Conservation (phyloP, 345 rosid genomes). For the Eucalyptus cloeziana region DNA sequence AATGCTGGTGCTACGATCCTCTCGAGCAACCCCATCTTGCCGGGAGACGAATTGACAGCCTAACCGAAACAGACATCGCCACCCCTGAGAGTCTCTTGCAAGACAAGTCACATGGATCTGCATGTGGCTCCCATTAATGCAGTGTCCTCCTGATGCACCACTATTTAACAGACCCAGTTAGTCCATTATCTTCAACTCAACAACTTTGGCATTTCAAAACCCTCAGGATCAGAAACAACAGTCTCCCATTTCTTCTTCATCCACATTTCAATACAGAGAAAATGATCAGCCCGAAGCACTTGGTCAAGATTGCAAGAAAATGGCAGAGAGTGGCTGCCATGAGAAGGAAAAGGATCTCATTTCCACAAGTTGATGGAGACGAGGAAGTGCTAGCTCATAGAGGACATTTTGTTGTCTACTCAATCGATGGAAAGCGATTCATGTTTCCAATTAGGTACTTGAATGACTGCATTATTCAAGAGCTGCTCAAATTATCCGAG, state of each 20-base stretch:
- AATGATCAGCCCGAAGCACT: slow-evolving; percentile 14
- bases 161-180: neutral
- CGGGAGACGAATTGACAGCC: neutral
- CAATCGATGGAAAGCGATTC: neutral
- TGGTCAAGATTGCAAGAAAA: slow-evolving; percentile 18
- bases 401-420: slow-evolving; percentile 14
- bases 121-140: neutral
- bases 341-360: slow-evolving; percentile 7
- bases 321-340: slow-evolving; percentile 12
- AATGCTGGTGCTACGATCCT: neutral
- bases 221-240: neutral
- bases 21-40: neutral
- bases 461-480: neutral
- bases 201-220: neutral
- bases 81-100: neutral
- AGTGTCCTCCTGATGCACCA: neutral
- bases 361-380: neutral
- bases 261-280: neutral
- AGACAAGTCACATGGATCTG: neutral
- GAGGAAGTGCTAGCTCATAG: neutral
- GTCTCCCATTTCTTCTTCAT: neutral
- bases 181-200: neutral
- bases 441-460: slow-evolving; percentile 4
- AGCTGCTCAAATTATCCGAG: neutral
- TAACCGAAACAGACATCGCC: neutral